Conservation (phyloP, 2,329 filamentous ascomycete genomes). For the Xylariaceae sp. region DNA sequence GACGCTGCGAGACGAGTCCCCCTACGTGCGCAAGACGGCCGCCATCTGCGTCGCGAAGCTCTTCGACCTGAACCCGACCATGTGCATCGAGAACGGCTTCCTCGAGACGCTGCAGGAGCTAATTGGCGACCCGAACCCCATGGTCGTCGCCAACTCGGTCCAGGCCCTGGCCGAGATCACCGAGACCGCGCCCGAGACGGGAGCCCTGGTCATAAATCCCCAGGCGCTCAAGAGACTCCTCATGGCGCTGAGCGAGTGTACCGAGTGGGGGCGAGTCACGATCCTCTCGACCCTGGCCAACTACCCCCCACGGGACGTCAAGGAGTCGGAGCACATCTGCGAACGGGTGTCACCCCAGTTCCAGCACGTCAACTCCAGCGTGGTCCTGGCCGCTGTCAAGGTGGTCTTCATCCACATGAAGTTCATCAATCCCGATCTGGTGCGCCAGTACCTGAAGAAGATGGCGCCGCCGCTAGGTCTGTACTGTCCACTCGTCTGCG, state of each 20-base stretch:
- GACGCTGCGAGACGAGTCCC: slow-evolving; percentile 92
- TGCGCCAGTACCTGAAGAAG: slow-evolving; percentile 87
- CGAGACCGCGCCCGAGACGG: slow-evolving; percentile 85
- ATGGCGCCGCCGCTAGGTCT: slow-evolving; percentile 92
- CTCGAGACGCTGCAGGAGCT: slow-evolving; percentile 88
- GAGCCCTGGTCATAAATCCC: slow-evolving; percentile 74
- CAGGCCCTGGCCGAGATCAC: slow-evolving; percentile 87
- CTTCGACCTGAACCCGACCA: slow-evolving; percentile 84
- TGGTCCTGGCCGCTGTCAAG: slow-evolving; percentile 95
- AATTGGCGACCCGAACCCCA: slow-evolving; percentile 95
- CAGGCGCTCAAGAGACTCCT: slow-evolving; percentile 88
- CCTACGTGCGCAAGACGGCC: slow-evolving; percentile 96
- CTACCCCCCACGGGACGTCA: slow-evolving; percentile 78
- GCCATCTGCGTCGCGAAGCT: slow-evolving; percentile 97
- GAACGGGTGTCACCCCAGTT: slow-evolving; percentile 95
- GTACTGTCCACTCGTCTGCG: slow-evolving; percentile 15
- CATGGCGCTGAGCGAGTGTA: slow-evolving; percentile 95
- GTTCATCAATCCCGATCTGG: slow-evolving; percentile 67
- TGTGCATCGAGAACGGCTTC: slow-evolving; percentile 97
- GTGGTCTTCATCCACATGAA: slow-evolving; percentile 96
- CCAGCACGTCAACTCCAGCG: slow-evolving; percentile 95
- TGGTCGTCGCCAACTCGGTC: slow-evolving; percentile 98
- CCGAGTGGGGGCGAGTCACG: slow-evolving; percentile 94
- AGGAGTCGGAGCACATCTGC: slow-evolving; percentile 97
- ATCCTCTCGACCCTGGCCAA: slow-evolving; percentile 85